Evolutionary conservation across 2,329 filamentous ascomycete genomes (phyloP).

Genomic region (Penicillium hesseltinei): DNA sequence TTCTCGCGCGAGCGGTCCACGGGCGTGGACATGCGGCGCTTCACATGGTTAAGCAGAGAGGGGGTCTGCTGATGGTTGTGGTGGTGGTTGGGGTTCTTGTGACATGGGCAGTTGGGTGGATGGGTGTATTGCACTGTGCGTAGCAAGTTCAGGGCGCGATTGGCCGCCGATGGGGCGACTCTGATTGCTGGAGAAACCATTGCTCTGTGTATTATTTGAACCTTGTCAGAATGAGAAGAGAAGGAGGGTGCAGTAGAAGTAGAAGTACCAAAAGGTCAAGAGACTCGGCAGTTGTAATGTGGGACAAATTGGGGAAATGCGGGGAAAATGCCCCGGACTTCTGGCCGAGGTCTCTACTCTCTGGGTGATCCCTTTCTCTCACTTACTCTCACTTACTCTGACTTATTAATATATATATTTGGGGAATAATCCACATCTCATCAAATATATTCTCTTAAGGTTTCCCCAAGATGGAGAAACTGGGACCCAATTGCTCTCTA

Average conservation of each 20-base stretch:
- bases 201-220: background rate
- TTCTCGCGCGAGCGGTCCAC: constrained; percentile 70
- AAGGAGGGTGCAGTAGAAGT: constrained; percentile 5
- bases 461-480: constrained; percentile 1
- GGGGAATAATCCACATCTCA: too few species aligned
- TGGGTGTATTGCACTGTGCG: constrained; percentile 89
- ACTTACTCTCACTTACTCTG: too few species aligned
- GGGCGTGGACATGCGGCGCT: constrained; percentile 70
- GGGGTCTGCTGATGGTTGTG: constrained; percentile 61
- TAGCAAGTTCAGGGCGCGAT: constrained; percentile 60
- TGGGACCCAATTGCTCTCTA: background rate
- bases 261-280: background rate
- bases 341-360: constrained; percentile 17
- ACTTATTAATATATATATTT: too few species aligned
- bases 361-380: background rate
- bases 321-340: constrained; percentile 21
- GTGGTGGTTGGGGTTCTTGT: constrained; percentile 81
- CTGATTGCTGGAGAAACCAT: constrained; percentile 44
- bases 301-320: constrained; percentile 23
- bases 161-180: constrained; percentile 47
- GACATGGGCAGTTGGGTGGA: constrained; percentile 85
- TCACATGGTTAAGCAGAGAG: constrained; percentile 53
- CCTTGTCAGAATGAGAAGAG: background rate
- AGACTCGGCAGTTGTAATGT: constrained; percentile 1
- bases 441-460: background rate